Evolutionary conservation across 106 monocot species (phyloP), one percentile per base, ranked within the genome.

Genomic region (Dioscorea zingiberensis): DNA sequence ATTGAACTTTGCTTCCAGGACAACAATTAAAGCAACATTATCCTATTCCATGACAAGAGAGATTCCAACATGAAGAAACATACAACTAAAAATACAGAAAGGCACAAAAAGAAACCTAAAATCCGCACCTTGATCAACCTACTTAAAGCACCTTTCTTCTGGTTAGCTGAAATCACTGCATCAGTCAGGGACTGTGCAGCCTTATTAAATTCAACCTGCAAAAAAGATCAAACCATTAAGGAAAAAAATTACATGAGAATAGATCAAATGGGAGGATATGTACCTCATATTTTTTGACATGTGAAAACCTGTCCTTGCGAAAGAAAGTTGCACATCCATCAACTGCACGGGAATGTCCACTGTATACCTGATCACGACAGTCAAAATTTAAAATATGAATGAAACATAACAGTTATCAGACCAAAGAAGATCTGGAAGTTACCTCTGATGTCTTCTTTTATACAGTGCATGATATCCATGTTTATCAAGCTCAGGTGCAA

Each of bases 261-360:
- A 38, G 1, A 38, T 38, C 38, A 38, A 38, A 38, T 38, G 4
- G 38, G 18, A 45, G 27, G 5, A 18, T 16, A n/a, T 19, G 16
- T 80, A 97, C 97, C 98, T 98, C 98, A 57, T 98, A 98, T 87
- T 98, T 98, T 65, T 91, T 98, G 44, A 98, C 98, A 73, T 93
- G 98, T 54, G 84, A 76, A 84, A 98, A 98, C 27, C 79, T 78
- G 69, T 98, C 92, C 63, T 73, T 72, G 26, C 98, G 92, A 25
- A 93, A 98, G 82, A 98, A 98, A 54, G 89, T 93, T 4, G 98
- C 98, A 87, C 98, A 98, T 15, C 98, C 98, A 84, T 98, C 92
- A 61, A 98, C 60, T 21, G 75, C 61, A 66, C 74, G 66, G 15
- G 86, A 75, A 72, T 82, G 79, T 71, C 92, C 85, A 80, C 30